Percentiles rank a stretch among this genome's conserved stretches.
Evolutionary conservation across 805 yeast species (phyloP).

Genomic region (Priceomyces carsonii): DNA sequence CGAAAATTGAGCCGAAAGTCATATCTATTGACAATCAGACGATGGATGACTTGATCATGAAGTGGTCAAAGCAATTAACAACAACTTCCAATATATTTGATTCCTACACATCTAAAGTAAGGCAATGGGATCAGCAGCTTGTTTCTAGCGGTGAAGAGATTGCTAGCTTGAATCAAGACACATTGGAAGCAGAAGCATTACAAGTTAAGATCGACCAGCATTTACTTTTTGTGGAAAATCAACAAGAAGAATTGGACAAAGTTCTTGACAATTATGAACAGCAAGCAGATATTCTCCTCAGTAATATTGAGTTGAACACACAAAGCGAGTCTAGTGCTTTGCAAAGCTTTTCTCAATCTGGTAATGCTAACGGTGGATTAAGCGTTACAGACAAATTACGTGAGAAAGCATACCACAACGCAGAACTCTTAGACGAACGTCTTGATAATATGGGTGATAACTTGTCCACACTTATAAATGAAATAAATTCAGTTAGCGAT

Average conservation of each 20-base stretch:
- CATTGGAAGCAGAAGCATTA: slow-evolving; percentile 79
- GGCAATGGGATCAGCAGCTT: slow-evolving; percentile 82
- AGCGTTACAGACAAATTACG: slow-evolving; percentile 79
- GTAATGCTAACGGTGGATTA: slow-evolving; percentile 27
- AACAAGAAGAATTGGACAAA: slow-evolving; percentile 87
- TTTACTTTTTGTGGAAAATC: slow-evolving; percentile 80
- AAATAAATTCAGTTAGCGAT: slow-evolving; percentile 81
- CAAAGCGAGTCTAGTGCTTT: slow-evolving; percentile 10
- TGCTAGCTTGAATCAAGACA: slow-evolving; percentile 71
- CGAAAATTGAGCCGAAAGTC: slow-evolving; percentile 63
- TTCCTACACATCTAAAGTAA: slow-evolving; percentile 69
- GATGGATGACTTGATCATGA: slow-evolving; percentile 85
- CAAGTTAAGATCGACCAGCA: slow-evolving; percentile 88
- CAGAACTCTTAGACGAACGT: slow-evolving; percentile 81
- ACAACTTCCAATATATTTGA: slow-evolving; percentile 74
- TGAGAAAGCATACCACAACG: slow-evolving; percentile 84
- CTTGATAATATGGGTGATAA: slow-evolving; percentile 76
- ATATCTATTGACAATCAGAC: slow-evolving; percentile 87
- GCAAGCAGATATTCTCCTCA: slow-evolving; percentile 58
- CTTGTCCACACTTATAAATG: slow-evolving; percentile 71
- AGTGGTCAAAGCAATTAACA: slow-evolving; percentile 88
- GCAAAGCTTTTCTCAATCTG: slow-evolving; percentile 8
- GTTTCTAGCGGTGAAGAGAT: slow-evolving; percentile 87
- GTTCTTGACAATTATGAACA: slow-evolving; percentile 80
- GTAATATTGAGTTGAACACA: slow-evolving; percentile 33